Conservation (phyloP, 1,284 basidiomycete genomes). For the Tranzscheliella williamsii region DNA sequence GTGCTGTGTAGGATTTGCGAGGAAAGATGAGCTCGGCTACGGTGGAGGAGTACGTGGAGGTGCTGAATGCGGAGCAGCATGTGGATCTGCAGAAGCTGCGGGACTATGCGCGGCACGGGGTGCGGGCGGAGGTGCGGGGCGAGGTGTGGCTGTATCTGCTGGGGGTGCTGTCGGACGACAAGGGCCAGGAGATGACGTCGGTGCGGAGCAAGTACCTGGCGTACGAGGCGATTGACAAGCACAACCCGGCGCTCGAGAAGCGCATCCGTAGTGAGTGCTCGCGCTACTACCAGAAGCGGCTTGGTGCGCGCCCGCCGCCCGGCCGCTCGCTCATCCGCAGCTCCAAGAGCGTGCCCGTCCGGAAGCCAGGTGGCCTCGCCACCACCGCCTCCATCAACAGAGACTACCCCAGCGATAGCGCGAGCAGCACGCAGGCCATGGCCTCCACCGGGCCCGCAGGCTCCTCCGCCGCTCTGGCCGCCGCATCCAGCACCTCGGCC, state of each 20-base stretch:
- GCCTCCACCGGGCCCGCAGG: background rate
- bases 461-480: background rate
- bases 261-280: conserved; percentile 51
- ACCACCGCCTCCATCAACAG: background rate
- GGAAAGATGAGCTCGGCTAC: conserved; percentile 45
- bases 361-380: conserved; percentile 18
- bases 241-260: conserved; percentile 51
- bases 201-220: conserved; percentile 56
- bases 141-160: conserved; percentile 60
- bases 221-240: conserved; percentile 56
- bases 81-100: conserved; percentile 55
- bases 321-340: conserved; percentile 32
- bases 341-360: conserved; percentile 12
- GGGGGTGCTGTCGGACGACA: conserved; percentile 58
- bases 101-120: conserved; percentile 54
- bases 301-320: conserved; percentile 32
- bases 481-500: background rate
- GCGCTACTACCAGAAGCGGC: conserved; percentile 53
- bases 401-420: background rate
- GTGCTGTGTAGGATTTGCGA: no score
- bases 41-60: conserved; percentile 53
- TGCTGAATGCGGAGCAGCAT: conserved; percentile 56
- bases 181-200: conserved; percentile 58
- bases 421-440: background rate
- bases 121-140: conserved; percentile 54